Conservation (phyloP, 2,329 filamentous ascomycete species). For the Talaromyces sp. region DNA sequence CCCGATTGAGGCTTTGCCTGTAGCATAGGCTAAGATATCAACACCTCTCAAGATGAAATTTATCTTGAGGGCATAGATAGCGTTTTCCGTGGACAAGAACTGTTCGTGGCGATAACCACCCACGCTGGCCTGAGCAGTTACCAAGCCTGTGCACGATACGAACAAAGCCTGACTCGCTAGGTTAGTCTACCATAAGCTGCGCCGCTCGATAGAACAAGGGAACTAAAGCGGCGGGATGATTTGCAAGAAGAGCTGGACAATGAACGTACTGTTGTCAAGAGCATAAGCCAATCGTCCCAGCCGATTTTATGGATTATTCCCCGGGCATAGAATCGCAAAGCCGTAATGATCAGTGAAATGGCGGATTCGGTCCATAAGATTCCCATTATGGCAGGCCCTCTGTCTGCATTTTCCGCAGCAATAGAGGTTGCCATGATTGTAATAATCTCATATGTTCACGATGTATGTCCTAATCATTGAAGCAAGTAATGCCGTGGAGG, state of each 20-base stretch:
- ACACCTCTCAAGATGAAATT: conserved; percentile 3
- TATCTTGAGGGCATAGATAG: conserved; percentile 3
- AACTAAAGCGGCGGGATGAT: not conserved
- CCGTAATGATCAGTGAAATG: not conserved
- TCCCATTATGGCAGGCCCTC: not conserved
- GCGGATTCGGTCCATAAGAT: conserved; percentile 14
- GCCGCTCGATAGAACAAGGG: not conserved
- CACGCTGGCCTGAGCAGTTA: conserved; percentile 1
- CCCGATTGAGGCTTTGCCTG: conserved; percentile 4
- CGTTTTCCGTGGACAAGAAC: not conserved
- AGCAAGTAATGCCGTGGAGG: not conserved
- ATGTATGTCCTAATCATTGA: not conserved
- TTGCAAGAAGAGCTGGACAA: not conserved
- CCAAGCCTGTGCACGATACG: not conserved
- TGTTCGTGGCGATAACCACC: conserved; percentile 9
- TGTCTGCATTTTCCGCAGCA: not conserved
- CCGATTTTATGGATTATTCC: not conserved
- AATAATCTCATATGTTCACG: not conserved
- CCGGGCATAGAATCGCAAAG: conserved; percentile 7
- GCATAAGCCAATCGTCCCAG: conserved; percentile 16
- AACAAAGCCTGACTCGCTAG: conserved; percentile 5
- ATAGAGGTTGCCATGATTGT: not conserved
- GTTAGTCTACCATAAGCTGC: not conserved
- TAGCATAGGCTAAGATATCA: conserved; percentile 11
- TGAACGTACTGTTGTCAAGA: conserved; percentile 3